Percentiles rank a stretch among this genome's conserved stretches.
Evolutionary conservation across 768 basidiomycete genomes (phyloP).

Genomic region (Termitomyces titanicus): DNA sequence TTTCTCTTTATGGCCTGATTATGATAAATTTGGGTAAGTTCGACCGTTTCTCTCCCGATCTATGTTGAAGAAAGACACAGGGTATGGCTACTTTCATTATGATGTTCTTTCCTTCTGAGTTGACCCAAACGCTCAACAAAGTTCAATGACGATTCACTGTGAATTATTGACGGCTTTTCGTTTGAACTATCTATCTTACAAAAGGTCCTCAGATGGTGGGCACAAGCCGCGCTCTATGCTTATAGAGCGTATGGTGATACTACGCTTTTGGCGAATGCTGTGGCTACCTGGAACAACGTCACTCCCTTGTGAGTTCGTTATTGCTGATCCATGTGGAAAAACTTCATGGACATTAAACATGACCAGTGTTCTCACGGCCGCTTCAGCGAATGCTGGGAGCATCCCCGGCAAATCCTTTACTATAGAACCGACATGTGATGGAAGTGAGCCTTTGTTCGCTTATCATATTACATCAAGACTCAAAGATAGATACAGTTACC

Average conservation of each 20-base stretch:
- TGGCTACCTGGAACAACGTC: constrained; percentile 47
- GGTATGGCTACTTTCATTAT: not conserved
- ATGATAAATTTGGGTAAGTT: constrained; percentile 37
- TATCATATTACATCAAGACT: not conserved
- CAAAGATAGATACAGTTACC: constrained; percentile 24
- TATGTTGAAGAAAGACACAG: not conserved
- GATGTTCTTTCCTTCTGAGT: not conserved
- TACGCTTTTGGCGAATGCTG: constrained; percentile 38
- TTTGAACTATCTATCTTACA: not conserved
- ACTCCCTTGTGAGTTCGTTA: constrained; percentile 35
- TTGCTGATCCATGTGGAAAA: not conserved
- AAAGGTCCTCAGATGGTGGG: constrained; percentile 43
- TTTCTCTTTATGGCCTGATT: constrained; percentile 33
- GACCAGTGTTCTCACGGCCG: constrained; percentile 38
- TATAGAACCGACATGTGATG: constrained; percentile 40
- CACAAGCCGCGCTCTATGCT: constrained; percentile 45
- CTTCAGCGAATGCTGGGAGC: constrained; percentile 32
- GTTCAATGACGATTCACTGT: constrained; percentile 51
- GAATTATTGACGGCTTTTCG: constrained; percentile 4
- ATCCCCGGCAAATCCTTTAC: constrained; percentile 39
- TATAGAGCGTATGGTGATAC: constrained; percentile 44
- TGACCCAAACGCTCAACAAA: constrained; percentile 3
- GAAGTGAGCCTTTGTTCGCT: constrained; percentile 25
- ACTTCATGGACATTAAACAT: not conserved
- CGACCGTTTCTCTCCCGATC: not conserved